Percentiles rank a stretch among this genome's conserved stretches.
Evolutionary conservation across 2,329 filamentous ascomycete genomes (phyloP).

Genomic region (Claviceps citrina): DNA sequence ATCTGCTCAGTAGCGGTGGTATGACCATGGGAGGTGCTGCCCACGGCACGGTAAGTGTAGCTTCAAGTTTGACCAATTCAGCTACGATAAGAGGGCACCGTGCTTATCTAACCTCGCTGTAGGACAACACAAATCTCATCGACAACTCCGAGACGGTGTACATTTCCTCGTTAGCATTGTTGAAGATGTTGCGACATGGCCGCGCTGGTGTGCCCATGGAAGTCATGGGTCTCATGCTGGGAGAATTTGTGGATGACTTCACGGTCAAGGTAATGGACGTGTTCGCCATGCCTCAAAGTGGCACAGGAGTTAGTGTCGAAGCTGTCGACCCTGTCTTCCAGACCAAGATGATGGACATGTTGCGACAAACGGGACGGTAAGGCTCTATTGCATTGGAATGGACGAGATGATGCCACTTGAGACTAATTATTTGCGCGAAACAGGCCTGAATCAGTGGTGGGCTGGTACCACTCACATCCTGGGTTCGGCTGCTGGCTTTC

Average conservation of each 20-base stretch:
- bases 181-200: conserved; percentile 98
- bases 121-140: conserved; percentile 86
- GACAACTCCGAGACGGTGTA: conserved; percentile 99
- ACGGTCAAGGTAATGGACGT: conserved; percentile 97
- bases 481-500: conserved; percentile 99
- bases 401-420: neutral
- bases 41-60: conserved; percentile 23
- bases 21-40: conserved; percentile 42
- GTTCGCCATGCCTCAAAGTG: conserved; percentile 97
- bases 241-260: conserved; percentile 97
- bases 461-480: conserved; percentile 99
- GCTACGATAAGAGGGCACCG: neutral
- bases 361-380: conserved; percentile 88
- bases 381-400: conserved; percentile 12
- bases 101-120: neutral
- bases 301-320: conserved; percentile 95
- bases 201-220: conserved; percentile 98
- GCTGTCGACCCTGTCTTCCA: conserved; percentile 97
- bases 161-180: conserved; percentile 88
- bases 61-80: neutral
- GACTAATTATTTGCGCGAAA: neutral
- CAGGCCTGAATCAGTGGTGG: conserved; percentile 91
- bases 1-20: conserved; percentile 66
- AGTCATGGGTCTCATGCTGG: conserved; percentile 98
- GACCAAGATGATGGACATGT: conserved; percentile 99